Conservation (phyloP, 2,329 filamentous ascomycete species). For the Penicillium vulpinum region DNA sequence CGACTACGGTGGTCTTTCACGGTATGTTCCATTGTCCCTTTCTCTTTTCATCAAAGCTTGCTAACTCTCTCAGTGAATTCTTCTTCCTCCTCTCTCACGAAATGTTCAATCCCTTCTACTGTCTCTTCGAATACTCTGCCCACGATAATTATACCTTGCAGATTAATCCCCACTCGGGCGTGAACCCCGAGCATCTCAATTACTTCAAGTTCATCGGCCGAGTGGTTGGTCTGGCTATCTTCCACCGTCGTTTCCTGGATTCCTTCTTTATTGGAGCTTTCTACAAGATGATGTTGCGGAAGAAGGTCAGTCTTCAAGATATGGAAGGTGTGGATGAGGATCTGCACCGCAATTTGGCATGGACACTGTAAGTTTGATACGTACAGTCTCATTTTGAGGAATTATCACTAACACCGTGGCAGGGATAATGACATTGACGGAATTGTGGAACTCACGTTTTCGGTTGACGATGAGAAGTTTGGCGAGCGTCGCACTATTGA, state of each 20-base stretch:
- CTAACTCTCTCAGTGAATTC: conserved; percentile 70
- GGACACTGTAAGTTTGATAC: conserved; percentile 68
- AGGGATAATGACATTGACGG: conserved; percentile 94
- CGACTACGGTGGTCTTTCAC: conserved; percentile 94
- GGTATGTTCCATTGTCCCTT: conserved; percentile 46
- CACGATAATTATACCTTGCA: conserved; percentile 99
- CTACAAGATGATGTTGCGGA: conserved; percentile 98
- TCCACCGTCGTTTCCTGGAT: conserved; percentile 95
- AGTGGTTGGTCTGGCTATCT: conserved; percentile 94
- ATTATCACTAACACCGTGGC: conserved; percentile 20
- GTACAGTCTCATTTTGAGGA: background rate
- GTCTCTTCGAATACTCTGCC: conserved; percentile 97
- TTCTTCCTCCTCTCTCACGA: conserved; percentile 99
- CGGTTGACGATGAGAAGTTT: conserved; percentile 95
- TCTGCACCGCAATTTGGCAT: conserved; percentile 93
- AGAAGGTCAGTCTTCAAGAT: conserved; percentile 85
- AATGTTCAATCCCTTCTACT: conserved; percentile 99
- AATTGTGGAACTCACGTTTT: conserved; percentile 92
- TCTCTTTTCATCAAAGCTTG: background rate
- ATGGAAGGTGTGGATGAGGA: conserved; percentile 99
- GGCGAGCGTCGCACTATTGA: conserved; percentile 93
- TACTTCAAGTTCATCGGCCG: conserved; percentile 99
- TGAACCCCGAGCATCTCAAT: conserved; percentile 98
- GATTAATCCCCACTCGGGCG: conserved; percentile 98
- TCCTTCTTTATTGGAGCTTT: conserved; percentile 99